These are phyloP conservation scores for Hondaea fermentalgiana DNA, from an alignment of 108 stramenopile genomes.

Conservation along the genomic window DNA sequence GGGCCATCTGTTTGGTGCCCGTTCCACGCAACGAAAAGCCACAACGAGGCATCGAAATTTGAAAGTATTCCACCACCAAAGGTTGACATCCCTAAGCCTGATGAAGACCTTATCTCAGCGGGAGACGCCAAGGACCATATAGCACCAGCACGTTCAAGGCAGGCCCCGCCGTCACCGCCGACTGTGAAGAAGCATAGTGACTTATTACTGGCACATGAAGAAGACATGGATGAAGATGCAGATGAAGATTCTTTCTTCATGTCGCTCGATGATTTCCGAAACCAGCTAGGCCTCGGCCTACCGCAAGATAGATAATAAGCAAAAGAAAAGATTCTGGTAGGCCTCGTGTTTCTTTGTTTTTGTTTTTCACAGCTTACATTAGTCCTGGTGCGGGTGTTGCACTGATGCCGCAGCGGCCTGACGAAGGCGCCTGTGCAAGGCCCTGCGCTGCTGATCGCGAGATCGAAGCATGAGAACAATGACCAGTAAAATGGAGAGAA, in stretches of 20 bases:
- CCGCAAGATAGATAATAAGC: too few relatives aligned
- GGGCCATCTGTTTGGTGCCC: background rate
- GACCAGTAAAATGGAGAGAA: background rate
- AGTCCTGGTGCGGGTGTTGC: background rate
- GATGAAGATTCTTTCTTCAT: too few relatives aligned
- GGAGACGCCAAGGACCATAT: background rate
- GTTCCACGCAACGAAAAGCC: background rate
- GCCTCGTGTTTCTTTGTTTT: too few relatives aligned
- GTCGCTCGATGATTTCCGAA: too few relatives aligned
- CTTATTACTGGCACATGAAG: too few relatives aligned
- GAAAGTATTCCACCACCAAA: background rate
- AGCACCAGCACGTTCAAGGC: too few relatives aligned
- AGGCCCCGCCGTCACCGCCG: too few relatives aligned
- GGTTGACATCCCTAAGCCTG: background rate
- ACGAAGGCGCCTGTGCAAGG: background rate
- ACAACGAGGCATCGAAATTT: background rate
- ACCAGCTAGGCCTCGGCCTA: too few relatives aligned
- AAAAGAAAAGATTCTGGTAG: too few relatives aligned
- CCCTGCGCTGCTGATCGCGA: background rate
- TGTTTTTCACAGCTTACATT: too few relatives aligned
- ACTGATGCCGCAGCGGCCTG: background rate
- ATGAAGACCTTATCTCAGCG: background rate
- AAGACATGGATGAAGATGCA: too few relatives aligned
- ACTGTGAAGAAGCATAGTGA: too few relatives aligned
- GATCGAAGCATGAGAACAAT: background rate